A percentile compares a stretch with the other conserved stretches of the same genome.
These are phyloP conservation scores for Rosa lucieae DNA, from an alignment of 306 rosid genomes.

Conservation along the genomic window DNA sequence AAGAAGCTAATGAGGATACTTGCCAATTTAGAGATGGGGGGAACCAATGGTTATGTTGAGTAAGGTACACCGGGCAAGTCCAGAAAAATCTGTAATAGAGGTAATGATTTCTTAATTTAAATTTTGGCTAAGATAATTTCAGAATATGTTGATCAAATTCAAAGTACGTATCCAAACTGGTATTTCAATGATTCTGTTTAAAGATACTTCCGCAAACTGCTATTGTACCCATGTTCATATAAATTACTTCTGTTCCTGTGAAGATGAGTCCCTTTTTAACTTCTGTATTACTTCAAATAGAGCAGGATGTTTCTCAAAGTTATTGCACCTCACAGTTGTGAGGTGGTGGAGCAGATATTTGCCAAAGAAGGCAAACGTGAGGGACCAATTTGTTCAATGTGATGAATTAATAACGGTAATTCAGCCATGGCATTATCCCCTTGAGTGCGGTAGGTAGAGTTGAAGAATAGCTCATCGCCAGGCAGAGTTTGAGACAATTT, in stretches of 20 bases:
- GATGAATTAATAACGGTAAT: slow-evolving; percentile 19
- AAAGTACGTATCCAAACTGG: background rate
- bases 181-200: background rate
- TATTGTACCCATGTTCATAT: background rate
- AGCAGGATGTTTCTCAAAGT: slow-evolving; percentile 30
- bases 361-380: background rate
- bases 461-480: slow-evolving; percentile 21
- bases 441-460: slow-evolving; percentile 20
- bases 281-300: slow-evolving; percentile 14
- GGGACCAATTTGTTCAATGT: slow-evolving; percentile 13
- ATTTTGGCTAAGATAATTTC: background rate
- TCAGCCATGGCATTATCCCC: slow-evolving; percentile 20
- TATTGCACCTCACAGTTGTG: slow-evolving; percentile 31
- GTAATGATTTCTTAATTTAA: slow-evolving; percentile 26
- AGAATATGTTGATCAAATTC: background rate
- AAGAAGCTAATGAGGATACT: slow-evolving; percentile 65
- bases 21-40: slow-evolving; percentile 65
- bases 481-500: slow-evolving; percentile 19
- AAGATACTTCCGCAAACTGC: background rate
- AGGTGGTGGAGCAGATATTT: slow-evolving; percentile 22
- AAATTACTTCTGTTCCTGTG: background rate
- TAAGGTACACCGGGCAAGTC: slow-evolving; percentile 71
- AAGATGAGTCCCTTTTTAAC: slow-evolving; percentile 3
- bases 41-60: slow-evolving; percentile 75
- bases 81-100: slow-evolving; percentile 61